Conservation (phyloP, 1,139 yeast genomes). For the Insectozyma bohioensis region DNA sequence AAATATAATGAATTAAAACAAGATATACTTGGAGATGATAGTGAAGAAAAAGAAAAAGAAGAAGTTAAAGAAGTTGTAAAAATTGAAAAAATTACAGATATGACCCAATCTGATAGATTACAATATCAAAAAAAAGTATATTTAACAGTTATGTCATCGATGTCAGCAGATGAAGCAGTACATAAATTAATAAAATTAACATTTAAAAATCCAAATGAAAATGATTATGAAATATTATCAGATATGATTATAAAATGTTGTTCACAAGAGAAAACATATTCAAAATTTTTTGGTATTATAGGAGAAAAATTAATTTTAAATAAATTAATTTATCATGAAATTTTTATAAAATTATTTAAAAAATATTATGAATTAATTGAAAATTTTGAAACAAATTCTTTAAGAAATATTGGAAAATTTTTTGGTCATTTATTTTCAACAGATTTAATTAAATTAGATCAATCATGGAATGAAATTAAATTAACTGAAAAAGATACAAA, state of each 20-base stretch:
- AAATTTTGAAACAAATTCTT: conserved; percentile 66
- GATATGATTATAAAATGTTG: conserved; percentile 84
- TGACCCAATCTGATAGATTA: conserved; percentile 65
- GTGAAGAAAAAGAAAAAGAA: conserved; percentile 14
- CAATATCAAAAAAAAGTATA: conserved; percentile 75
- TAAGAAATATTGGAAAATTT: conserved; percentile 78
- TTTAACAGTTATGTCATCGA: conserved; percentile 84
- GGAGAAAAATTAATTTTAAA: conserved; percentile 61
- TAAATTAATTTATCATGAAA: conserved; percentile 53
- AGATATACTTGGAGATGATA: conserved; percentile 17
- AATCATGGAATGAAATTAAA: conserved; percentile 55
- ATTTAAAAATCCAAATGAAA: conserved; percentile 27
- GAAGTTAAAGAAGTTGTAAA: conserved; percentile 11
- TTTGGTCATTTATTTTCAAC: conserved; percentile 85
- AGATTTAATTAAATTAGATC: conserved; percentile 53
- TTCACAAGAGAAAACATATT: conserved; percentile 83
- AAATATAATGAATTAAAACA: conserved; percentile 23
- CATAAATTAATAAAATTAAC: conserved; percentile 69
- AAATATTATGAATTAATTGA: conserved; percentile 60
- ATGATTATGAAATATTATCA: conserved; percentile 42
- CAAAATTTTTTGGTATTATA: conserved; percentile 80
- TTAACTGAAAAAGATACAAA: conserved; percentile 74
- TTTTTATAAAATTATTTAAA: conserved; percentile 54
- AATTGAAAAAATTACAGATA: conserved; percentile 41
- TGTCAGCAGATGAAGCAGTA: conserved; percentile 91